Percentiles rank a stretch among this genome's conserved stretches.
phyloP scores from a whole-genome alignment of 352 stramenopile genomes.

The Pythium volutum region DNA sequence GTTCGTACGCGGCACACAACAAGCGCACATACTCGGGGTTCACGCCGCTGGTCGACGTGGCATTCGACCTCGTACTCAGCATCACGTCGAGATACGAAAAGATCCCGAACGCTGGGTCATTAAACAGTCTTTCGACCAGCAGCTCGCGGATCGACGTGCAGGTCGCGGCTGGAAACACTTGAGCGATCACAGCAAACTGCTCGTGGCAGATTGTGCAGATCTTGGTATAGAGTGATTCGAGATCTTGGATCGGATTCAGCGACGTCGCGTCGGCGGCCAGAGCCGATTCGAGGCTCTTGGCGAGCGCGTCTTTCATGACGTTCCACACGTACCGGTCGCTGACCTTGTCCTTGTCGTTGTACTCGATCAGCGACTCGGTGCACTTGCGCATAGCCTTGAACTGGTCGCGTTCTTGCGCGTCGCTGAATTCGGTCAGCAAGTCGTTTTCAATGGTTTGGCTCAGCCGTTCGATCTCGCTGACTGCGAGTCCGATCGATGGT shows the following conservation, averaged over 20 bases:
- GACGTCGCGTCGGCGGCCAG: conserved; percentile 19
- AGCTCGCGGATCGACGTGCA: conserved; percentile 56
- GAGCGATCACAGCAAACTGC: conserved; percentile 63
- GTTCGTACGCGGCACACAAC: conserved; percentile 64
- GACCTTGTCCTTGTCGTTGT: conserved; percentile 82
- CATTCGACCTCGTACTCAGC: conserved; percentile 25
- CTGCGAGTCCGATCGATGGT: conserved; percentile 45
- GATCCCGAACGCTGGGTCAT: conserved; percentile 76
- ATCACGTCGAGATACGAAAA: conserved; percentile 74
- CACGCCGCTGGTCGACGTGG: not conserved
- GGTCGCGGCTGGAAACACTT: conserved; percentile 46
- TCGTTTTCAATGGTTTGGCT: conserved; percentile 77
- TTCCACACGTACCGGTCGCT: conserved; percentile 84
- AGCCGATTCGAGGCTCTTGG: conserved; percentile 31
- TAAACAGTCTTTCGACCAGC: conserved; percentile 69
- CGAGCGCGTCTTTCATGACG: conserved; percentile 69
- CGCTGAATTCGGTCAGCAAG: conserved; percentile 67
- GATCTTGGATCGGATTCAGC: conserved; percentile 58
- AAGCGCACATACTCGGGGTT: conserved; percentile 61
- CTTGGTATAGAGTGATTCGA: conserved; percentile 56
- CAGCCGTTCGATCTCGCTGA: conserved; percentile 68
- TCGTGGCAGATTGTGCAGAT: conserved; percentile 63
- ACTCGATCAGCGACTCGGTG: conserved; percentile 70
- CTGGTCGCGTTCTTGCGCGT: conserved; percentile 59
- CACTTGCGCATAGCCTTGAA: conserved; percentile 51